These are phyloP conservation scores for Salinomyces thailandicus DNA, from an alignment of 2,329 filamentous ascomycete species.

Conservation along the genomic window DNA sequence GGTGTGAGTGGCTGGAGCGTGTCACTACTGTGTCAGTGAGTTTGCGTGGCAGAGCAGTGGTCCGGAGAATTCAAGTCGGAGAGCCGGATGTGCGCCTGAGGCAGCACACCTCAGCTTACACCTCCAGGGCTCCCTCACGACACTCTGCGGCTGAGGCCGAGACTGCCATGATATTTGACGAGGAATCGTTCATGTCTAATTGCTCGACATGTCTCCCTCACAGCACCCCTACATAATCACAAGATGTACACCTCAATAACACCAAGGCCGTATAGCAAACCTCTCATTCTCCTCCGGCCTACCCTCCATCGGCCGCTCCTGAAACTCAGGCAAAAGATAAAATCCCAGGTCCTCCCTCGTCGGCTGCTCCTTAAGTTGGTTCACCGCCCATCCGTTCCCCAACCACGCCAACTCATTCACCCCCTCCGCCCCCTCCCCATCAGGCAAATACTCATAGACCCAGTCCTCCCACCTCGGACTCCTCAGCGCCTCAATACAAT, in stretches of 20 bases:
- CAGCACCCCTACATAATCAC: no score
- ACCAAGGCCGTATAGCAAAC: conserved; percentile 27
- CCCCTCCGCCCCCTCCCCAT: conserved; percentile 22
- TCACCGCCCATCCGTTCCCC: conserved; percentile 55
- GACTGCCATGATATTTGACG: no score
- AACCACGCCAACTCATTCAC: conserved; percentile 51
- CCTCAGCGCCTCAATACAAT: conserved; percentile 48
- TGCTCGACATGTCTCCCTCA: no score
- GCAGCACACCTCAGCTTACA: no score
- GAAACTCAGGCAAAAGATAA: conserved; percentile 33
- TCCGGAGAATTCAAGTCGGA: neutral
- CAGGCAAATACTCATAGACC: conserved; percentile 38
- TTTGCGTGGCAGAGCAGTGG: neutral
- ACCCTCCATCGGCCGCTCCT: conserved; percentile 25
- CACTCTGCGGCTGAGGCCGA: no score
- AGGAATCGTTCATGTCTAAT: no score
- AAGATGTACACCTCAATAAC: no score
- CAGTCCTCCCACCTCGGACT: conserved; percentile 51
- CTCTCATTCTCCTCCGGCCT: conserved; percentile 31
- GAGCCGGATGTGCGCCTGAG: no score
- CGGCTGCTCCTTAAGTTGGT: conserved; percentile 39
- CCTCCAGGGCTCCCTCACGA: no score
- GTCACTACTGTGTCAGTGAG: neutral
- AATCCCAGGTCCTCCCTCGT: conserved; percentile 30
- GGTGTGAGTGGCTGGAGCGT: no score